phyloP scores from a whole-genome alignment of 23 red algal species.

The Gracilaria vermiculophylla region DNA sequence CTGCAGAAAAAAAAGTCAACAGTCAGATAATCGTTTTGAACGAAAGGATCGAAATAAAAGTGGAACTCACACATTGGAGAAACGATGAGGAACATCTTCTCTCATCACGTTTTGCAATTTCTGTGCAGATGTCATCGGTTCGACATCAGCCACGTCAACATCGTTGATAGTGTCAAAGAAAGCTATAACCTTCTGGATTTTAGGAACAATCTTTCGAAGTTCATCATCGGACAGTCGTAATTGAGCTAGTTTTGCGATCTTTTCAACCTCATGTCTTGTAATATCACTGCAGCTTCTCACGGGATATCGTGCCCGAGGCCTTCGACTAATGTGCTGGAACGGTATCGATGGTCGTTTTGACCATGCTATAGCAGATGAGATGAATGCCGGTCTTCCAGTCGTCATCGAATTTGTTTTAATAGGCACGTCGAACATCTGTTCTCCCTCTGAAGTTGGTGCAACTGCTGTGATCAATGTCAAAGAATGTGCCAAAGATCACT shows the following conservation, averaged over 20 bases:
- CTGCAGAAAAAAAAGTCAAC: neutral
- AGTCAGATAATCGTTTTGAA: neutral
- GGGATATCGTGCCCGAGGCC: neutral
- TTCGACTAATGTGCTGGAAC: neutral
- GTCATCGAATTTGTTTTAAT: too few species aligned
- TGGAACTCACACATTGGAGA: constrained; percentile 64
- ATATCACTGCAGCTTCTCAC: constrained; percentile 27
- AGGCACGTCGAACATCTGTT: too few species aligned
- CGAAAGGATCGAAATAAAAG: neutral
- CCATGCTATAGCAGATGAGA: neutral
- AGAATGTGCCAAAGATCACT: too few species aligned
- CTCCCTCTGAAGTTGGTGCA: too few species aligned
- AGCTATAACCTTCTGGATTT: constrained; percentile 44
- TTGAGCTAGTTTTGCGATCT: constrained; percentile 43
- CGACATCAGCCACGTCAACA: constrained; percentile 44
- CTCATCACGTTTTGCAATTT: constrained; percentile 43
- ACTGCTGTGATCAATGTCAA: too few species aligned
- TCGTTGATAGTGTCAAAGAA: constrained; percentile 62
- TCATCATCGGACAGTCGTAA: constrained; percentile 44
- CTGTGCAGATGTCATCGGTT: constrained; percentile 48
- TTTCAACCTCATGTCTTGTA: constrained; percentile 16
- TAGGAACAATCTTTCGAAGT: constrained; percentile 19
- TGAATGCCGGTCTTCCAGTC: neutral
- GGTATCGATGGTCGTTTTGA: neutral
- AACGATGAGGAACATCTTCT: constrained; percentile 47